These are phyloP conservation scores for Nothomitra cinnamomea DNA, from an alignment of 2,329 filamentous ascomycete species.

Conservation along the genomic window DNA sequence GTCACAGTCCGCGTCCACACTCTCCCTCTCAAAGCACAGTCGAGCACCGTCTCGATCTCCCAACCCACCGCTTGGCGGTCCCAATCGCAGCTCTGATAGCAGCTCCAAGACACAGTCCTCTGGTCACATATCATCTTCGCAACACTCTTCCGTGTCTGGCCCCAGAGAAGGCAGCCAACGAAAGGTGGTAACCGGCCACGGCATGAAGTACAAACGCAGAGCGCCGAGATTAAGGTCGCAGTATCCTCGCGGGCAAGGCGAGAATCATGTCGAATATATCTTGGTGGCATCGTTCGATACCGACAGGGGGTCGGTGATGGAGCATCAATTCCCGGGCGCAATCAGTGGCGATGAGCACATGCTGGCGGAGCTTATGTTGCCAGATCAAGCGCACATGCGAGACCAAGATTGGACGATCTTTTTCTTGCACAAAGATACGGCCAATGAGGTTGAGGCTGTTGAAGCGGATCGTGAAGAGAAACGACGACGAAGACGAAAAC, in stretches of 20 bases:
- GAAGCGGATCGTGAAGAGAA: constrained; percentile 21
- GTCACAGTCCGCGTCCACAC: constrained; percentile 1
- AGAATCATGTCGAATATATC: constrained; percentile 98
- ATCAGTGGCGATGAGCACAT: constrained; percentile 97
- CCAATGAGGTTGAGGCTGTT: constrained; percentile 35
- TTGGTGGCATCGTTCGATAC: constrained; percentile 95
- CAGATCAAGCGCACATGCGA: constrained; percentile 85
- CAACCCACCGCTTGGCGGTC: neutral
- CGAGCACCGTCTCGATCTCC: neutral
- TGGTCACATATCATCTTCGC: constrained; percentile 7
- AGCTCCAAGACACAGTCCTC: constrained; percentile 8
- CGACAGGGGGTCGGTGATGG: constrained; percentile 90
- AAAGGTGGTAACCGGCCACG: neutral
- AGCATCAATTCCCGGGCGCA: constrained; percentile 87
- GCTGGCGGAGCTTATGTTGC: constrained; percentile 95
- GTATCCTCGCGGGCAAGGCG: constrained; percentile 26
- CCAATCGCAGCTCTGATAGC: constrained; percentile 5
- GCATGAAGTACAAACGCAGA: neutral
- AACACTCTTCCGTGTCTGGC: constrained; percentile 6
- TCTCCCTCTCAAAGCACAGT: neutral
- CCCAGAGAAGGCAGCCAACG: constrained; percentile 1
- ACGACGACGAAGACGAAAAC: constrained; percentile 23
- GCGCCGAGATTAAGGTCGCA: constrained; percentile 25
- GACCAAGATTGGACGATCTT: constrained; percentile 99
- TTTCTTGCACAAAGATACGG: constrained; percentile 91